phyloP scores from a whole-genome alignment of 441 rosid genomes.

The Syzygium syzygioides region DNA sequence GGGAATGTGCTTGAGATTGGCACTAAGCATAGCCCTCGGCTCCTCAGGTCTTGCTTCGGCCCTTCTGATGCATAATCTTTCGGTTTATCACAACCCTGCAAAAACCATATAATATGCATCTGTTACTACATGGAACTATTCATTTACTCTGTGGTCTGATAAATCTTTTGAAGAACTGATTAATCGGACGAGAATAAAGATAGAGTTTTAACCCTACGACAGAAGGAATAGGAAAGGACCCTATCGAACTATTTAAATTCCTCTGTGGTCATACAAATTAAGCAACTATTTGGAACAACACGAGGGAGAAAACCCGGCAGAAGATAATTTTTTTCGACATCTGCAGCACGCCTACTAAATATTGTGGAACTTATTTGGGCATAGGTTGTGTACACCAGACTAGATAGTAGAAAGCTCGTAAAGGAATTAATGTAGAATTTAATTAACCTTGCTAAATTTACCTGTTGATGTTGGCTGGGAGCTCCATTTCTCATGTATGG shows the following conservation, averaged over 20 bases:
- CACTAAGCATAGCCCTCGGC: constrained; percentile 60
- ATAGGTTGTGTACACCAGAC: background rate
- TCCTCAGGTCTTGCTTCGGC: constrained; percentile 35
- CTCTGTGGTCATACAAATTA: background rate
- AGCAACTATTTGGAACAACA: background rate
- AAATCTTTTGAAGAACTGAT: background rate
- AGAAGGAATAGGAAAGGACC: background rate
- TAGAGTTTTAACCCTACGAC: background rate
- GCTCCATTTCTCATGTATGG: constrained; percentile 63
- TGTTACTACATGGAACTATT: background rate
- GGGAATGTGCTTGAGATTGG: constrained; percentile 63
- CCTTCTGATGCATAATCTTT: constrained; percentile 13
- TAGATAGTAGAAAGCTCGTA: background rate
- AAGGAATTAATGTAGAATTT: background rate
- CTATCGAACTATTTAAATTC: background rate
- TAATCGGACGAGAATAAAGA: background rate
- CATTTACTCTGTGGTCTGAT: background rate
- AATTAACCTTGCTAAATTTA: background rate
- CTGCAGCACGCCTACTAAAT: background rate
- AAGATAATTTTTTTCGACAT: background rate
- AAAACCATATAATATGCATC: background rate
- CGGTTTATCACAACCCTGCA: constrained; percentile 18
- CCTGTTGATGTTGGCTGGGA: constrained; percentile 57
- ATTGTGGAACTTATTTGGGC: background rate
- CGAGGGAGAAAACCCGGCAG: background rate